A percentile compares a stretch with the other conserved stretches of the same genome.
phyloP scores from a whole-genome alignment of 1,284 basidiomycete species.

The Puccinia hordei region DNA sequence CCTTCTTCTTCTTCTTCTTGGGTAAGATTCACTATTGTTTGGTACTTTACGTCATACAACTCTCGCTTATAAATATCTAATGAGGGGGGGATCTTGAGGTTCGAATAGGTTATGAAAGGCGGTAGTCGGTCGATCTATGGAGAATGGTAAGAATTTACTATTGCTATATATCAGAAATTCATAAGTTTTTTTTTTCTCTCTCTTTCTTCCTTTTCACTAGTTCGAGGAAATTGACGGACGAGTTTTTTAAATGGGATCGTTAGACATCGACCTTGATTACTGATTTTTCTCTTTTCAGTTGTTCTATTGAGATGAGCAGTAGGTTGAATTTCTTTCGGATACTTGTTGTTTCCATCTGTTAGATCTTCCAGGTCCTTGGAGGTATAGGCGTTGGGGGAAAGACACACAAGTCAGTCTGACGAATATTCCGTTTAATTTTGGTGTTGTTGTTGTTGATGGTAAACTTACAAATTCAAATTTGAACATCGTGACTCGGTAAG shows the following conservation, averaged over 20 bases:
- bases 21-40: conserved; percentile 58
- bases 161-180: not conserved
- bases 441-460: too few species aligned
- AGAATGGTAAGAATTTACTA: conserved; percentile 8
- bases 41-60: conserved; percentile 90
- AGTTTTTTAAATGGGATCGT: not conserved
- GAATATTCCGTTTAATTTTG: not conserved
- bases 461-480: conserved; percentile 49
- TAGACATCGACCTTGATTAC: not conserved
- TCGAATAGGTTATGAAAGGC: conserved; percentile 43
- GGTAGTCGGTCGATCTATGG: conserved; percentile 38
- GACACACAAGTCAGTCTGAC: not conserved
- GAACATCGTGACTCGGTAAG: conserved; percentile 14
- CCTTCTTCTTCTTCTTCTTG: conserved; percentile 67
- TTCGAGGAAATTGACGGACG: conserved; percentile 10
- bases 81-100: conserved; percentile 1
- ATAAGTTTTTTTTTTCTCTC: not conserved
- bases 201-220: not conserved
- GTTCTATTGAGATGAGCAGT: not conserved
- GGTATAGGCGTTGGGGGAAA: too few species aligned
- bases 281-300: not conserved
- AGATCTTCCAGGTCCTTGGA: conserved; percentile 32
- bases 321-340: not conserved
- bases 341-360: not conserved
- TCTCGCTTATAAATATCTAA: conserved; percentile 71